Conservation (phyloP, 1,139 yeast species). For the Blastobotrys persicus region DNA sequence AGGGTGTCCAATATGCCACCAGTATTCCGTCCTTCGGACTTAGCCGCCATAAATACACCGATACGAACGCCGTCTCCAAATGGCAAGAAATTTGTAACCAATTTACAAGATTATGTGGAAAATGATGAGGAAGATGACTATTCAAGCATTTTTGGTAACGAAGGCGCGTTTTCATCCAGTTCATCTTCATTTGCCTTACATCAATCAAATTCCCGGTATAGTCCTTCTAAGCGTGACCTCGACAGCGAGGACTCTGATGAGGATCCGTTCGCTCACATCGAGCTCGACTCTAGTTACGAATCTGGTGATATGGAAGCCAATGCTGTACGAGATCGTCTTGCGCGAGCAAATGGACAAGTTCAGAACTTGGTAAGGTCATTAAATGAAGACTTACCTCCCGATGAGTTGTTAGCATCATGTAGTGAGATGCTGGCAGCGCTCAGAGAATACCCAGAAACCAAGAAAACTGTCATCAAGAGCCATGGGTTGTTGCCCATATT, state of each 20-base stretch:
- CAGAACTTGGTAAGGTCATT: conserved; percentile 23
- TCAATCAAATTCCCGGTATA: conserved; percentile 1
- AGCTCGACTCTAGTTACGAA: conserved; percentile 24
- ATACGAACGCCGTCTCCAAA: conserved; percentile 2
- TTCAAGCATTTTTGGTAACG: conserved; percentile 21
- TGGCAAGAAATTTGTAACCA: not conserved
- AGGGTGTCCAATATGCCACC: conserved; percentile 10
- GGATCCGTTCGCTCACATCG: conserved; percentile 33
- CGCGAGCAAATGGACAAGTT: conserved; percentile 24
- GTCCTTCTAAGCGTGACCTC: conserved; percentile 1
- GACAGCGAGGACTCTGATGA: conserved; percentile 25
- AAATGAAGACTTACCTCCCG: conserved; percentile 18
- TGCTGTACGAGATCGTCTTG: conserved; percentile 29
- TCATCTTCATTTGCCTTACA: conserved; percentile 8
- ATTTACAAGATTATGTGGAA: conserved; percentile 13
- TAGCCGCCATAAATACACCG: conserved; percentile 2
- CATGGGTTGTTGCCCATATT: conserved; percentile 51
- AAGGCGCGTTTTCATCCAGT: conserved; percentile 2
- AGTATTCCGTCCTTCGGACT: conserved; percentile 15
- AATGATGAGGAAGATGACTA: conserved; percentile 28
- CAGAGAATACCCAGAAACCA: conserved; percentile 39
- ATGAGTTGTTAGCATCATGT: conserved; percentile 13
- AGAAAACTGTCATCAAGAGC: conserved; percentile 41
- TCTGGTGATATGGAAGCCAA: conserved; percentile 25
- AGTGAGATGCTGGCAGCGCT: conserved; percentile 29